Percentiles rank a stretch among this genome's conserved stretches.
These are phyloP conservation scores for Neckera pumila DNA, from an alignment of 225 moss, liverwort and hornwort species.

Conservation along the genomic window DNA sequence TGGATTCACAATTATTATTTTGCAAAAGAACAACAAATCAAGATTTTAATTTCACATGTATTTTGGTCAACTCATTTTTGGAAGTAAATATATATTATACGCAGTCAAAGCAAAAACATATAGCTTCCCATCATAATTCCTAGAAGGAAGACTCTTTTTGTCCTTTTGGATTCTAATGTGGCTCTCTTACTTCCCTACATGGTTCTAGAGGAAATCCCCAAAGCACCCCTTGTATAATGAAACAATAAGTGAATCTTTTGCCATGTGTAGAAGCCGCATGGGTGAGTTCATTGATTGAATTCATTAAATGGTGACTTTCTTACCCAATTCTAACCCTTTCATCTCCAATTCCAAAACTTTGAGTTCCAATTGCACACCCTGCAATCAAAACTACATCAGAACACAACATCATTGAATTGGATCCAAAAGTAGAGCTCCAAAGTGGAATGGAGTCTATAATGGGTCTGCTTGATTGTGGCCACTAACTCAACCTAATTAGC, in stretches of 20 bases:
- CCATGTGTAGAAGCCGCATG: neutral
- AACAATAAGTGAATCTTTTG: neutral
- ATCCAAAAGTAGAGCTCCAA: neutral
- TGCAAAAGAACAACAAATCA: neutral
- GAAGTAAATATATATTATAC: too few species aligned
- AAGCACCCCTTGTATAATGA: rapidly evolving
- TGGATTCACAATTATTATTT: neutral
- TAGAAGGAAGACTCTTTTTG: neutral
- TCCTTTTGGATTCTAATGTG: neutral
- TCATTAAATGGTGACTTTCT: neutral
- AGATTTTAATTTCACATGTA: neutral
- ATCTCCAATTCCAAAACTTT: neutral
- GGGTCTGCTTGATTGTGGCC: too few species aligned
- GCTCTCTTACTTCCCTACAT: neutral
- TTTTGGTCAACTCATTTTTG: neutral
- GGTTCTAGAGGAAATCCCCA: neutral
- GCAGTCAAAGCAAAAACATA: rapidly evolving
- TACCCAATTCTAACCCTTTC: too few species aligned
- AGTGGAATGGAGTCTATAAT: rapidly evolving
- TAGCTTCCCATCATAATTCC: neutral
- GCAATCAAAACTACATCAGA: neutral
- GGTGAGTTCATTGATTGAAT: neutral
- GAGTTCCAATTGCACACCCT: neutral
- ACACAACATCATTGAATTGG: neutral
- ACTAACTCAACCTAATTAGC: too few species aligned